Base-by-base conservation (phyloP, 129 eudicot species). In the Calendula officinalis region DNA sequence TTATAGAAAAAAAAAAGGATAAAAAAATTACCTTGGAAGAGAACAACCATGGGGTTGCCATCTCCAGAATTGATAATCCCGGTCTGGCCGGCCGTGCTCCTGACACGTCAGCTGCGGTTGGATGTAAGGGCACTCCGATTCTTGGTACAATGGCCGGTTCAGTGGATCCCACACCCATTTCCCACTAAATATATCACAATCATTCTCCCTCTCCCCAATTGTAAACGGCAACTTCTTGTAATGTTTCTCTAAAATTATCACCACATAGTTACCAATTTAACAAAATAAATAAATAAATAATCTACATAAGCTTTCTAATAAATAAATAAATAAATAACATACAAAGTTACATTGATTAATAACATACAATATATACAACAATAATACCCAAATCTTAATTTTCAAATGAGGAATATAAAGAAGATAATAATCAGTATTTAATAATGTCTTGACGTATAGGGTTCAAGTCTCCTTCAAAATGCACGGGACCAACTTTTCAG, bases 21-120 rank as follows among this genome's bases (percentile, higher is more conserved):
- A 7, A 41, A 17, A 6, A 56, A 56, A 9, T 22, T 47, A 87
- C 98, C 91, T 83, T 12, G 96, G 91, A 59, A 91, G 91, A 62
- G 84, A 79, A 75, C 98, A 91, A 12, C 78, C 83, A 54, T 85
- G 73, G 13, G 98, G 98, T 62, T 90, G 92, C 97, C 97, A 90
- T 64, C 92, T 79, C 97, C 97, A 86, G 27, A 66, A 64, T 69
- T 75, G 92, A 34, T 81, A 91, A 30, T 83, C 88, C 52, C 54
- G 81, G 11, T 91, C 98, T 15, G 96, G 96, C 38, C 98, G 84
- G 76, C 95, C 98, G 57, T 81, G 96, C 58, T 88, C 86, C 67
- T 80, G 90, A 59, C 98, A 91, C 0, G 98, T 91, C 59, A 91
- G 43, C 48, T 91, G 98, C 5, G 96, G 96, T 44, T 80, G 91